Evolutionary conservation across 2,329 filamentous ascomycete genomes (phyloP), one percentile per base, ranked within the genome.

Genomic region (Pyricularia pennisetigena): DNA sequence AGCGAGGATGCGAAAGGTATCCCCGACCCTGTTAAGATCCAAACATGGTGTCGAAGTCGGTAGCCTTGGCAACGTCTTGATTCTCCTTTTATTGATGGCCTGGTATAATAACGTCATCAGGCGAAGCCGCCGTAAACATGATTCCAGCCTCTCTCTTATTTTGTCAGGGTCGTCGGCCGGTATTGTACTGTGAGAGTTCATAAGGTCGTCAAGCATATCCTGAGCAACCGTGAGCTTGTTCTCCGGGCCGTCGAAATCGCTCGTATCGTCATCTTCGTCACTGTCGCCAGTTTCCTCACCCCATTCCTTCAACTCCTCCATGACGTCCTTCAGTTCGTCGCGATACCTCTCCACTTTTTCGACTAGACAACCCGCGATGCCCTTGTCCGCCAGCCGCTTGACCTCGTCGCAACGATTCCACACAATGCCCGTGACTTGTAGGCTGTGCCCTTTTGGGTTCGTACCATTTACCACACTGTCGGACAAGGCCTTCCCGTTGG

Each of bases 251-350:
- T 75, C 77, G 23, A 75, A 79, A 66, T 81, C 79, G n/a, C 80
- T 77, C 1, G 57, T 35, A 10, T 35, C 81, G 28, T 85, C 82
- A 0, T 84, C 81, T 16, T 85, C 83, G 1, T 87, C 88, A 0
- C 87, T 87, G 3, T 87, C 85, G 0, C 85, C 83, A 10, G 86
- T 85, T 73, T 93, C 90, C 1, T 93, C 90, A 24, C 89, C 88
- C 93, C 94, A 97, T 73, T 94, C 92, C 75, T 93, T 92, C 71
- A 97, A 78, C 79, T 97, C 94, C 70, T 91, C 87, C 72, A 96
- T 86, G 0, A 93, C 90, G 79, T 97, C 94, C 72, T 91, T 86
- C 28, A 97, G 80, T 2, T 90, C 86, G 68, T 91, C 91, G 59
- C 88, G 82, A 78, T 90, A 92, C 75, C 93, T 84, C 72, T 92